These are phyloP conservation scores for Helminthosporium solani DNA, from an alignment of 2,329 filamentous ascomycete genomes.

Conservation along the genomic window DNA sequence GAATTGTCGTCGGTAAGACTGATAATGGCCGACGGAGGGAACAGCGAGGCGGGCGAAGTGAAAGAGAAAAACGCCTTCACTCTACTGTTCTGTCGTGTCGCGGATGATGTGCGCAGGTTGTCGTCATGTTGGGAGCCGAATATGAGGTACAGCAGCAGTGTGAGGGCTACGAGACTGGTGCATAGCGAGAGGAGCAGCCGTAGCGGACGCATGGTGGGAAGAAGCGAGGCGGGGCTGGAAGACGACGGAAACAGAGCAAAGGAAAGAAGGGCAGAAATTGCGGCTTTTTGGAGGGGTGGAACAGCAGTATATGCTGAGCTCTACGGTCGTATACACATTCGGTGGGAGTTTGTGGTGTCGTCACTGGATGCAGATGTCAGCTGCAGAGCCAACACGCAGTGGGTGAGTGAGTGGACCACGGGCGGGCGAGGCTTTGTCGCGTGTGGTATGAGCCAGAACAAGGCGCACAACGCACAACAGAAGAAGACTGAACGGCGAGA, in stretches of 20 bases:
- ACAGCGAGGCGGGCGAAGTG: slow-evolving; percentile 73
- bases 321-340: slow-evolving; percentile 23
- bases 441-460: too few species aligned
- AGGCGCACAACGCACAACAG: too few species aligned
- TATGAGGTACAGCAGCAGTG: slow-evolving; percentile 46
- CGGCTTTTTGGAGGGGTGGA: slow-evolving; percentile 1
- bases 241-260: background rate
- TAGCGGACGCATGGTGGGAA: slow-evolving; percentile 40
- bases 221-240: slow-evolving; percentile 5
- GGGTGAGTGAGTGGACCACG: background rate
- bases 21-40: slow-evolving; percentile 93
- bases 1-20: slow-evolving; percentile 97
- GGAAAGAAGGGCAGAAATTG: background rate
- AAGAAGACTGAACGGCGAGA: background rate
- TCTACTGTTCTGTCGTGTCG: slow-evolving; percentile 30
- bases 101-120: slow-evolving; percentile 14
- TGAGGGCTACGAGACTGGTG: slow-evolving; percentile 46
- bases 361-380: background rate
- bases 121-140: slow-evolving; percentile 25
- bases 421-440: background rate
- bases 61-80: slow-evolving; percentile 51
- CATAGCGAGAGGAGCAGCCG: slow-evolving; percentile 45
- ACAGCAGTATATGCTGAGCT: slow-evolving; percentile 29
- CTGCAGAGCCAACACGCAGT: slow-evolving; percentile 5
- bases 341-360: slow-evolving; percentile 10